These are phyloP conservation scores for Gleditsia sinensis DNA, from an alignment of 306 rosid species.

Conservation along the genomic window DNA sequence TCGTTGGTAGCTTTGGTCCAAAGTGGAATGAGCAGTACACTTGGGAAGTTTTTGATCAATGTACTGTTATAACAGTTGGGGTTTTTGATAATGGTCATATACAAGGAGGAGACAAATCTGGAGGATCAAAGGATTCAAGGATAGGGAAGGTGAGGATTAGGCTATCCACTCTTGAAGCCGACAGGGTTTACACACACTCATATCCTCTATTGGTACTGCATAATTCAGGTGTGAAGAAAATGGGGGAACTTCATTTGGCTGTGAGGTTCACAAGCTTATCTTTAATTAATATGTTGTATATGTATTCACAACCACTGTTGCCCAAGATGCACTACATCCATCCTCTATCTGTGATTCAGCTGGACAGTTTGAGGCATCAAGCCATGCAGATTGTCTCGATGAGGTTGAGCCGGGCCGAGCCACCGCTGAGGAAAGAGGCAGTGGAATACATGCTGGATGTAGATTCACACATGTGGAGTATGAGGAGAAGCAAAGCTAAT, in stretches of 20 bases:
- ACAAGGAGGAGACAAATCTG: slow-evolving; percentile 58
- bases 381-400: slow-evolving; percentile 79
- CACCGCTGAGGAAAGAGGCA: slow-evolving; percentile 84
- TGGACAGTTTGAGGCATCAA: slow-evolving; percentile 80
- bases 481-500: slow-evolving; percentile 97
- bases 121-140: slow-evolving; percentile 70
- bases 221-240: slow-evolving; percentile 86
- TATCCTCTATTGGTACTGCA: slow-evolving; percentile 80
- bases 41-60: slow-evolving; percentile 91
- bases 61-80: slow-evolving; percentile 77
- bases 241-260: slow-evolving; percentile 86
- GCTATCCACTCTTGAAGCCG: slow-evolving; percentile 85
- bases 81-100: slow-evolving; percentile 83
- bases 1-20: slow-evolving; percentile 66
- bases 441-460: slow-evolving; percentile 94
- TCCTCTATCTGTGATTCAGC: slow-evolving; percentile 79
- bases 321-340: slow-evolving; percentile 96
- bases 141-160: slow-evolving; percentile 88
- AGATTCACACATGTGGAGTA: slow-evolving; percentile 94
- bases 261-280: slow-evolving; percentile 81
- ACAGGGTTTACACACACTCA: slow-evolving; percentile 80
- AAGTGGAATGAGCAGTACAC: slow-evolving; percentile 93
- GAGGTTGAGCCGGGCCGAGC: slow-evolving; percentile 82
- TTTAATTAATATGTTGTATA: slow-evolving; percentile 67
- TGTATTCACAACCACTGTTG: slow-evolving; percentile 80